phyloP scores from a whole-genome alignment of 768 basidiomycete genomes.

The Termitomyces sp. region DNA sequence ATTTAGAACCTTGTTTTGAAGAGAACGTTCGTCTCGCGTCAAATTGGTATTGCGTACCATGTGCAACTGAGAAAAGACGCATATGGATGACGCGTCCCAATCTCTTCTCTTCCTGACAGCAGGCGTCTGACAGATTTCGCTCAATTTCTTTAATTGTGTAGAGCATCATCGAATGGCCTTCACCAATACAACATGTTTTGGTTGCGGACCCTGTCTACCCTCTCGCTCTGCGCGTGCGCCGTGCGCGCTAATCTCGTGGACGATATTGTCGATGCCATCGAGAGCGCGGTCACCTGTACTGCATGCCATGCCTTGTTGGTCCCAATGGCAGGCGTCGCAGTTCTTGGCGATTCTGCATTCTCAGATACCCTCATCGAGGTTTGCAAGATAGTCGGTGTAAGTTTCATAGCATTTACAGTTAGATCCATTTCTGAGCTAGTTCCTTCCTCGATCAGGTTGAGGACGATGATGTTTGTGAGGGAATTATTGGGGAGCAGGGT shows the following conservation, averaged over 20 bases:
- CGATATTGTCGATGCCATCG: constrained; percentile 39
- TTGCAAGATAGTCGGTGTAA: constrained; percentile 39
- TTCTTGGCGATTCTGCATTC: constrained; percentile 46
- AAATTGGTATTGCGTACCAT: background rate
- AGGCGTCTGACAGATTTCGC: background rate
- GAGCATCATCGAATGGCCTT: background rate
- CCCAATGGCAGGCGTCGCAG: constrained; percentile 42
- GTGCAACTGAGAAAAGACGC: background rate
- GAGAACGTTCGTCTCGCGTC: background rate
- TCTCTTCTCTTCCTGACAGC: background rate
- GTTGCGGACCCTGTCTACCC: constrained; percentile 10
- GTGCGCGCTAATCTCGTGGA: constrained; percentile 29
- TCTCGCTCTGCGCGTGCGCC: constrained; percentile 11
- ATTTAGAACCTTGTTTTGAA: background rate
- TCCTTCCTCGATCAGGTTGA: constrained; percentile 30
- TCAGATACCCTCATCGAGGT: constrained; percentile 36
- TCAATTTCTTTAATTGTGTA: background rate
- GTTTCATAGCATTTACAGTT: background rate
- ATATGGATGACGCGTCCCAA: background rate
- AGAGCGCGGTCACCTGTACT: constrained; percentile 43
- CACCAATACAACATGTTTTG: background rate
- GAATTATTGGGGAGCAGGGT: constrained; percentile 44
- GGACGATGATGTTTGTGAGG: constrained; percentile 57
- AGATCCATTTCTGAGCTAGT: background rate
- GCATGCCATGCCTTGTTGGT: constrained; percentile 49